Evolutionary conservation across 2,329 filamentous ascomycete species (phyloP), one percentile per base, ranked within the genome.

Genomic region (Zarea fungicola): DNA sequence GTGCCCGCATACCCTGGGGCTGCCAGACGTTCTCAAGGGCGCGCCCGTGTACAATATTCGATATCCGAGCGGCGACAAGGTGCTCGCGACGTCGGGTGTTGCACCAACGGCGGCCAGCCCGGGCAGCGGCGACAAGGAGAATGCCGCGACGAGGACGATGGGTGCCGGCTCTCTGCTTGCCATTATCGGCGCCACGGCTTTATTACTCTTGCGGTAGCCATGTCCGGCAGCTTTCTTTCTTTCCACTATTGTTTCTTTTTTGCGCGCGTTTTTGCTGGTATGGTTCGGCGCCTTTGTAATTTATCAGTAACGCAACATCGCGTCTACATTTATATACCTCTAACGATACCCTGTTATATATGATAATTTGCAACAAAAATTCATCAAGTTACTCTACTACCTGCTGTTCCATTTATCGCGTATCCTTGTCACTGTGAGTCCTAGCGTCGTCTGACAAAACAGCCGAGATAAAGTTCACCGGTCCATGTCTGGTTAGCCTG

Each of bases 41-140:
- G 53, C 63, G 1, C 68, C 71, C 0, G 74, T 77, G 5, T 73
- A 66, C 45, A 74, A 78, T 52, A 70, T 78, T 35, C 56, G 61
- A 21, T 78, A 77, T 49, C 69, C 68, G 1, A 70, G 62, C 2
- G 75, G 73, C 3, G 55, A 70, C 25, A 65, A 60, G 42, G 67
- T 74, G 1, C 52, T 67, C 19, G 72, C 71, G 18, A 14, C 6
- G 2, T n/a, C n/a, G n/a, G n/a, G n/a, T n/a, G n/a, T n/a, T n/a
- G 23, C 29, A 18, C 18, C 22, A 2, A 29, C 14, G 16, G 18
- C 46, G 6, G 8, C 37, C 16, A 25, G 31, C 29, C 19, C 23
- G 6, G 37, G 29, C 6, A 16, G 11, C 21, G 29, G n/a, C 18
- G 29, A 32, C n/a, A 25, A 48, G 23, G 16, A 42, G 22, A 42